Evolutionary conservation across 495 filamentous ascomycete species (phyloP), one percentile per base, ranked within the genome.

Genomic region (Pyrenula massariospora): DNA sequence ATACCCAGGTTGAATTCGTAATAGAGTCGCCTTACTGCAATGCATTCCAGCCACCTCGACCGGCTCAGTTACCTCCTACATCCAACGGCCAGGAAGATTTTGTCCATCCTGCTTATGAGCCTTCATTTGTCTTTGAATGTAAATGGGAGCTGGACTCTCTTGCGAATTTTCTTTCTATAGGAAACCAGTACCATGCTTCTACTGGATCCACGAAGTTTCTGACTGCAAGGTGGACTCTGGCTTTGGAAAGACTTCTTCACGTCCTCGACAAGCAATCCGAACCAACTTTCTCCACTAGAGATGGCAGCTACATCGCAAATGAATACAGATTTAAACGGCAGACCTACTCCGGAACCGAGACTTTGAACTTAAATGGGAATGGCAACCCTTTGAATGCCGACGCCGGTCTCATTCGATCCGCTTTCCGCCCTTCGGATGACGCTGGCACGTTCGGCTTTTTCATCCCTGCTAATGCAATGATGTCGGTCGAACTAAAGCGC

Each of bases 71-170:
- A 1, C 62, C 73, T 10, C 75, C 86, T 8, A 83, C 82, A 49
- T 74, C 73, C 55, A 94, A 87, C 61, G 86, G 87, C 1, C 86
- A 94, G 61, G 78, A 84, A 24, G 93, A 99, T 63, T 71, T 63
- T 12, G 93, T 99, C 0, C 89, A 96, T 63, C 93, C 93, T 1
- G 73, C 74, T 1, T 96, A 93, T 64, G 89, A 96, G 62, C 85
- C 84, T 5, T 80, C 79, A 0, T 79, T 81, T 53, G 93, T 99
- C 10, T 99, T 93, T 63, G 93, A 99, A 68, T 99, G 93, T 79
- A 99, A 99, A 70, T 99, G 96, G 70, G 93, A 99, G 71, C 80
- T 99, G 3, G 93, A 99, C 68, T 96, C 91, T 1, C 78, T 99
- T 0, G 93, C 91, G 2, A 82, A 89, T 66, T 99, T 99, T 70